These are phyloP conservation scores for Pseudoscleropodium purum DNA, from an alignment of 225 moss, liverwort and hornwort genomes.

Conservation along the genomic window DNA sequence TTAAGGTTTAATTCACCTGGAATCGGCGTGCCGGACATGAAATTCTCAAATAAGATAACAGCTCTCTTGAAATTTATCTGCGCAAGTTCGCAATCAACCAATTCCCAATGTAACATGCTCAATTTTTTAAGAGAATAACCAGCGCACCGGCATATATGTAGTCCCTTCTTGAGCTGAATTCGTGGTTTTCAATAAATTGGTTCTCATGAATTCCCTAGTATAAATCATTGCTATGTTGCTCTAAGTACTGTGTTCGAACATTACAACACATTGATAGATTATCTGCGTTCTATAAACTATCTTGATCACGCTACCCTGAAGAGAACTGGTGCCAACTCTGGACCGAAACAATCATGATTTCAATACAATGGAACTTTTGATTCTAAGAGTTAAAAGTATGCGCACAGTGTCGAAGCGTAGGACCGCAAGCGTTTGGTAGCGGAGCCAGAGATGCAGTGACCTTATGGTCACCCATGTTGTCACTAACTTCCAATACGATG, in stretches of 20 bases:
- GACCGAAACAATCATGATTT: background rate
- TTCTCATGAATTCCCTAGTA: background rate
- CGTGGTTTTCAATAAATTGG: background rate
- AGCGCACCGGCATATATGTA: background rate
- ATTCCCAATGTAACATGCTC: background rate
- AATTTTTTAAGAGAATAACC: background rate
- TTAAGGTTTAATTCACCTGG: slow-evolving; percentile 13
- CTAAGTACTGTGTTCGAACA: background rate
- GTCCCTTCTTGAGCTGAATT: background rate
- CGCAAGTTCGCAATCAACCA: background rate
- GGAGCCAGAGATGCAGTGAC: slow-evolving; percentile 69
- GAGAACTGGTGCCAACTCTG: background rate
- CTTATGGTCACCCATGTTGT: slow-evolving; percentile 61
- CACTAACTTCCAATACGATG: slow-evolving; percentile 68
- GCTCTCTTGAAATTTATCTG: slow-evolving; percentile 69
- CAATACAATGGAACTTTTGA: background rate
- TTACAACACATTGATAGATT: background rate
- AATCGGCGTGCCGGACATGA: slow-evolving; percentile 23
- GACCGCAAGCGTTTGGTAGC: slow-evolving; percentile 69
- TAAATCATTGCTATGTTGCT: background rate
- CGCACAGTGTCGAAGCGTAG: slow-evolving; percentile 68
- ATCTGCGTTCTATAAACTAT: background rate
- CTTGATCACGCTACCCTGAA: background rate
- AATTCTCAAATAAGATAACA: slow-evolving; percentile 31
- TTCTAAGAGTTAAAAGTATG: background rate